Percentiles rank a stretch among this genome's conserved stretches.
Evolutionary conservation across 768 basidiomycete species (phyloP).

Genomic region (Daedaleopsis nitida): DNA sequence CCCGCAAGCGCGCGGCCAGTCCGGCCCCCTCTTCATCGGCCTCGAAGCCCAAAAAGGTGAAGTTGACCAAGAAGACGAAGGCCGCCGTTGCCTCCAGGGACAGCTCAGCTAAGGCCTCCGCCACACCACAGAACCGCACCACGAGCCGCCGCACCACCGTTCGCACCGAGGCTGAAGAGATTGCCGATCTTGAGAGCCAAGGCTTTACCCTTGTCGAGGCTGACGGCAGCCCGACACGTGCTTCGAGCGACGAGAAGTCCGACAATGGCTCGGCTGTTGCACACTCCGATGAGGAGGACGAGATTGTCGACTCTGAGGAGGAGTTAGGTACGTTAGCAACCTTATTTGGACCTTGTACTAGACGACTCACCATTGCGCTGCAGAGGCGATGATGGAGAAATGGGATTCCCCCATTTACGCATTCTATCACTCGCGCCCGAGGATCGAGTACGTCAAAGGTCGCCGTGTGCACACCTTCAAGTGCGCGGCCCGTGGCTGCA

Average conservation of each 20-base stretch:
- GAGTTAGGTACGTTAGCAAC: background rate
- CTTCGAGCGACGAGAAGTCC: background rate
- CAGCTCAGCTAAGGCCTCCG: background rate
- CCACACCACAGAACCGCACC: background rate
- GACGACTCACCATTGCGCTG: too few relatives aligned
- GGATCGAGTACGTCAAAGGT: conserved; percentile 25
- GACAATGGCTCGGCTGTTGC: background rate
- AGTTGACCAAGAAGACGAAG: background rate
- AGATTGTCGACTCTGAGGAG: background rate
- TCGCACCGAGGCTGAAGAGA: background rate
- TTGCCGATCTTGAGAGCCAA: background rate
- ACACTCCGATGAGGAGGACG: background rate
- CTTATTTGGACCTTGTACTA: background rate
- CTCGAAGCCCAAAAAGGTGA: too few relatives aligned
- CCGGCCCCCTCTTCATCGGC: background rate
- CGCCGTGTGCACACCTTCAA: conserved; percentile 32
- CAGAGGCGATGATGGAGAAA: conserved; percentile 23
- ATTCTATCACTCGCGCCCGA: conserved; percentile 34
- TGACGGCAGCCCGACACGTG: too few relatives aligned
- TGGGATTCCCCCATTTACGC: conserved; percentile 39
- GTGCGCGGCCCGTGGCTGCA: conserved; percentile 28
- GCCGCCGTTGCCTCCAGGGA: background rate
- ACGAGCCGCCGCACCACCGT: background rate
- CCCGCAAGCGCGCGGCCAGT: background rate
- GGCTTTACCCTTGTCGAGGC: background rate